Evolutionary conservation across 2,329 filamentous ascomycete genomes (phyloP).

Genomic region (Talaromyces sp.): DNA sequence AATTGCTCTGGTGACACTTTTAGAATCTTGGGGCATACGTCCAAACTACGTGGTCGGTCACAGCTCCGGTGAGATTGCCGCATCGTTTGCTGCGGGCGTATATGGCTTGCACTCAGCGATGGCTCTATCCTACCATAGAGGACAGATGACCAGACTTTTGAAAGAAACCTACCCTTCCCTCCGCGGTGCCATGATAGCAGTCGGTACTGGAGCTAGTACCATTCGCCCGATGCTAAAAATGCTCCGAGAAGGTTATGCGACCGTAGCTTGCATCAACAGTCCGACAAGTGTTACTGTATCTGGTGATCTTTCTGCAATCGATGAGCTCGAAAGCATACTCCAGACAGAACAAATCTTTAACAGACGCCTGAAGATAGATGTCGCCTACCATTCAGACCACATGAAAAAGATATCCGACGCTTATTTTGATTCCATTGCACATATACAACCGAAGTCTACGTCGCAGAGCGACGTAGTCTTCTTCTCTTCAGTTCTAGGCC

Average conservation of each 20-base stretch:
- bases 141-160: conserved; percentile 21
- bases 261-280: conserved; percentile 41
- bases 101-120: conserved; percentile 22
- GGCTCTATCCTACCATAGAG: conserved; percentile 21
- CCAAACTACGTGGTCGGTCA: conserved; percentile 20
- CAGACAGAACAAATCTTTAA: conserved; percentile 2
- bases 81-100: conserved; percentile 22
- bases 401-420: conserved; percentile 33
- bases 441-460: not conserved
- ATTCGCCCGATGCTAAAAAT: conserved; percentile 19
- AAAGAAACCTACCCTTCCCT: conserved; percentile 14
- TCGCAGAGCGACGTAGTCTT: not conserved
- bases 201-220: conserved; percentile 22
- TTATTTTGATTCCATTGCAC: conserved; percentile 23
- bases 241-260: conserved; percentile 24
- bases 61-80: conserved; percentile 23
- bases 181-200: conserved; percentile 30
- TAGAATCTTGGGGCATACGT: conserved; percentile 17
- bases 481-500: conserved; percentile 23
- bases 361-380: conserved; percentile 11
- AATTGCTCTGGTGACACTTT: conserved; percentile 19
- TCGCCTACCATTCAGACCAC: conserved; percentile 36
- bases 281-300: conserved; percentile 36
- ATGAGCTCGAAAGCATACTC: conserved; percentile 23
- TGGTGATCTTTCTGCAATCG: conserved; percentile 27